Evolutionary conservation across 805 yeast genomes (phyloP).

Genomic region (Saitoella complicata): DNA sequence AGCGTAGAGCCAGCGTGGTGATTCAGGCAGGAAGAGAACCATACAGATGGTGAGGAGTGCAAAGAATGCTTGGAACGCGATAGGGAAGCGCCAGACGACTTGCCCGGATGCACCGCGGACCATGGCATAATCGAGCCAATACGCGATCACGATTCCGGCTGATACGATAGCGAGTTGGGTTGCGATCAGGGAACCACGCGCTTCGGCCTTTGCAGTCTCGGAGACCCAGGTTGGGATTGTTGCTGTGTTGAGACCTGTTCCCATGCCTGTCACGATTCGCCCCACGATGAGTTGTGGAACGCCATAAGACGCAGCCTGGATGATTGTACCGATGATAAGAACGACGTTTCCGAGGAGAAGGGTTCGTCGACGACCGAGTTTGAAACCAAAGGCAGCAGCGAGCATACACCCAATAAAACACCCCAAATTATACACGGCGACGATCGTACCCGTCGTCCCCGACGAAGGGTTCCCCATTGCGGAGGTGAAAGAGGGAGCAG

Average conservation of each 20-base stretch:
- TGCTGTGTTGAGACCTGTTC: conserved; percentile 15
- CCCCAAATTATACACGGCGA: conserved; percentile 40
- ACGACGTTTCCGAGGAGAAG: neutral
- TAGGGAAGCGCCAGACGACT: conserved; percentile 53
- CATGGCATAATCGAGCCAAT: conserved; percentile 39
- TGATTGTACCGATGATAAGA: conserved; percentile 29
- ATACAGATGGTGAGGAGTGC: conserved; percentile 44
- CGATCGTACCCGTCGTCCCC: conserved; percentile 17
- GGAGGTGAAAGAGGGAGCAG: conserved; percentile 26
- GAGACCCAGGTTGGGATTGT: conserved; percentile 59
- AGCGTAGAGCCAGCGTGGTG: conserved; percentile 30
- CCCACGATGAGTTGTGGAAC: conserved; percentile 52
- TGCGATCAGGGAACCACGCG: conserved; percentile 53
- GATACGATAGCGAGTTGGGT: conserved; percentile 46
- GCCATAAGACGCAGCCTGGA: conserved; percentile 36
- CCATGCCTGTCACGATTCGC: conserved; percentile 30
- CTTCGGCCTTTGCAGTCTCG: conserved; percentile 46
- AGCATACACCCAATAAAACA: conserved; percentile 50
- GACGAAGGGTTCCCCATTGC: conserved; percentile 6
- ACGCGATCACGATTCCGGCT: conserved; percentile 50
- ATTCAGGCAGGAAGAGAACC: conserved; percentile 30
- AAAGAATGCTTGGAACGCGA: conserved; percentile 45
- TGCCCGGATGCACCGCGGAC: conserved; percentile 24
- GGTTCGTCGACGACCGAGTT: conserved; percentile 4
- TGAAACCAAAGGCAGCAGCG: conserved; percentile 40